Evolutionary conservation across 192 early-diverging fungal genomes (phyloP), one percentile per base, ranked within the genome.

Genomic region (Anaeromyces robustus): DNA sequence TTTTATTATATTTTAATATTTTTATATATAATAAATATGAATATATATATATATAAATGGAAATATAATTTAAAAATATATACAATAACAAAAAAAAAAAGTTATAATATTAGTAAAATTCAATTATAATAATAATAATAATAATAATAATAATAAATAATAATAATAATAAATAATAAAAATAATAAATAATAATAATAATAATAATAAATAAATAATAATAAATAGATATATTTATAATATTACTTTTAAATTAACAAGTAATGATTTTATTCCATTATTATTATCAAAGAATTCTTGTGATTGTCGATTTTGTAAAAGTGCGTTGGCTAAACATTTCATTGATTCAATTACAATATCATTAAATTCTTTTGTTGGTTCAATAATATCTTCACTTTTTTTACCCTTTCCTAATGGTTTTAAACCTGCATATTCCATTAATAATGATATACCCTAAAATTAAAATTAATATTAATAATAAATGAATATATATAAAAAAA

Each of bases 311-410:
- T 89, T 85, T 29, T 92, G 84, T 29, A 92, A 82, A 77, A 94
- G 82, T n/a, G 86, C 84, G 80, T 94, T 94, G 2, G 88, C 86
- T 30, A 94, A 82, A 77, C 91, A 92, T 34, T 93, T 94, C n/a
- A 94, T 81, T 6, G 92, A 88, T 81, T 88, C 88, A 30, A 87
- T 29, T 16, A 77, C 30, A 29, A 34, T 81, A 16, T 80, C 78
- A 13, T n/a, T 29, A 29, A 84, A 85, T 14, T 19, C n/a, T 30
- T 17, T 28, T 22, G 37, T 41, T 41, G 39, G 39, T 41, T 41
- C 39, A 16, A 41, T 41, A 41, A 16, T 16, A 41, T 41, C 39
- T 41, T 41, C 39, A 16, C 14, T 16, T 16, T 41, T 41, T 41
- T 41, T 41, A 41, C 39, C 39, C 13, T 41, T 41, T 16, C 39